Base-by-base conservation (phyloP, 139 green algal genomes). In the Nannochloris sp. region DNA sequence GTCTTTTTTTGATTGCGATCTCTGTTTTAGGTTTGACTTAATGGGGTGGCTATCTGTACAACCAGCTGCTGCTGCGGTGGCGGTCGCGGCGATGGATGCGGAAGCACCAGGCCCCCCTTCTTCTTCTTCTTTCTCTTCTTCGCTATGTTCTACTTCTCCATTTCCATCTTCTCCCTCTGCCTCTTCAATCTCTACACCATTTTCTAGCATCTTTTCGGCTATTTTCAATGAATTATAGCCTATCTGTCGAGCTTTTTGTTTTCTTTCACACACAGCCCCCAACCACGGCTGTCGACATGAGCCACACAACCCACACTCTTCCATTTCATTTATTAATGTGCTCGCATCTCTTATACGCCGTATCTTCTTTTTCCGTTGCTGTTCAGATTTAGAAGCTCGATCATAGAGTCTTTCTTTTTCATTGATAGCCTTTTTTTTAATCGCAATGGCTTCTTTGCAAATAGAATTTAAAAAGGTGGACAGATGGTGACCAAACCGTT, bases 401-500 rank as follows among this genome's bases (percentile, higher is more conserved):
- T 19, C 42, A 51, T 19, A 51, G 19, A 27, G 19, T 51, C 42
- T 51, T 51, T 51, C 42, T 51, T 51, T 19, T 19, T 51, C 42
- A 51, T 19, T 51, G 35, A 38, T 19, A n/a, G 4, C 3, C 56
- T 32, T 14, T n/a, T 15, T 33, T 42, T 32, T 39, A 10, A 0
- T 2, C 30, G 45, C 12, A 54, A 13, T 53, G 63, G 54, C 63
- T 6, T 1, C 58, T 32, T 7, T n/a, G 0, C 33, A 30, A 51
- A 51, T 51, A 51, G 42, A 51, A 51, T 27, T 19, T 19, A 70
- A 65, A 4, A 44, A 70, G 9, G 60, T 32, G 12, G 38, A 15
- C 4, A 75, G 36, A 34, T 75, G 46, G 0, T 33, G 45, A 2
- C 68, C 68, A 55, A 44, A 75, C 3, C 60, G 60, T 46, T 62